Conservation (phyloP, 1,139 yeast species). For the Zygosaccharomyces pseudobailii region DNA sequence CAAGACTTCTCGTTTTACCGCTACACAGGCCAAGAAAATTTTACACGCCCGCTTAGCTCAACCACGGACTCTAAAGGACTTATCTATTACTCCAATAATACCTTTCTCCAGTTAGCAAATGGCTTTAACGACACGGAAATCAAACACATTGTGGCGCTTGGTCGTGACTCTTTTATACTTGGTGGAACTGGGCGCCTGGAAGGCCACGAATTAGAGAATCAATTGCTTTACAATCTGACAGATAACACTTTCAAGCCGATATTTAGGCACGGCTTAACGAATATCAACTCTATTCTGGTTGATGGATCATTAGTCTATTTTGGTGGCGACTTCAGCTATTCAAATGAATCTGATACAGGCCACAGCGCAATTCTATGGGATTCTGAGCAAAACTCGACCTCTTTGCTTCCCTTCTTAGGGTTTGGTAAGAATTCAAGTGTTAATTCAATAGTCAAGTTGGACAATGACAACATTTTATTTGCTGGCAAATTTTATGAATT, state of each 20-base stretch:
- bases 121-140: conserved; percentile 26
- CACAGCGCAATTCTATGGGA: conserved; percentile 68
- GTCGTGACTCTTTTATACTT: conserved; percentile 38
- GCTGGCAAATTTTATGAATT: conserved; percentile 72
- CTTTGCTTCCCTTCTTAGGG: conserved; percentile 67
- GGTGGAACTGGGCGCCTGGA: conserved; percentile 41
- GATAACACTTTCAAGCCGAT: conserved; percentile 42
- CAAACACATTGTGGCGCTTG: conserved; percentile 29
- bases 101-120: conserved; percentile 23
- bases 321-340: conserved; percentile 71
- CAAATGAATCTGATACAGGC: conserved; percentile 34
- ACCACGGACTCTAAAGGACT: conserved; percentile 20
- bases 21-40: conserved; percentile 48
- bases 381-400: conserved; percentile 40
- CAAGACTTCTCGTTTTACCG: conserved; percentile 56
- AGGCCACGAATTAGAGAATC: conserved; percentile 41
- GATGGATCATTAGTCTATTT: conserved; percentile 55
- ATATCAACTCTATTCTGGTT: conserved; percentile 51
- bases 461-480: conserved; percentile 54
- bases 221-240: conserved; percentile 52
- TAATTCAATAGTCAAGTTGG: conserved; percentile 57
- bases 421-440: conserved; percentile 59
- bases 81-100: conserved; percentile 29
- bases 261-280: conserved; percentile 34
- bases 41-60: conserved; percentile 28